Base-by-base conservation (phyloP, 371 early-diverging fungal species). In the Parasitella parasitica region DNA sequence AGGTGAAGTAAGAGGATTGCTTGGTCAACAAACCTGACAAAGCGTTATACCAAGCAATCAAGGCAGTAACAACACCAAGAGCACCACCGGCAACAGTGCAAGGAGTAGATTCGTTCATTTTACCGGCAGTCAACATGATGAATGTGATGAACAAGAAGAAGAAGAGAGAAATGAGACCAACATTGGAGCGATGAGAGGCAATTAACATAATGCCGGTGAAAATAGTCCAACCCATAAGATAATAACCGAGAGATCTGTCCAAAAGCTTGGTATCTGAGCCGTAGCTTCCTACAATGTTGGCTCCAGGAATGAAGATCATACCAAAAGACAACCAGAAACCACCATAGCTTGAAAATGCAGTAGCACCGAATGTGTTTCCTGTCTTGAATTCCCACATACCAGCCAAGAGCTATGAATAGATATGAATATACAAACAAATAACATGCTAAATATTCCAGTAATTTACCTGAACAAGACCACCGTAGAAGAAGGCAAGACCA, bases 341-440 rank as follows among this genome's bases (percentile, higher is more conserved):
- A 63, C 89, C 92, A 65, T 84, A 89, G 20, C 85, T 82, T 9
- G 85, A 80, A 74, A 92, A 92, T 8, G 89, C 91, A n/a, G 91
- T 91, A 27, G 89, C 92, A 59, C 91, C 92, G 71, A 91, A 90
- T n/a, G 88, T 89, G 67, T 89, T 90, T 56, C 86, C 85, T 27
- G 78, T 73, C 50, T 78, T 81, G 70, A 88, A 89, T 72, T 90
- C 89, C 88, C 87, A 89, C 89, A 91, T 88, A 48, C 91, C 91
- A 59, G 90, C 89, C 18, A 81, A 70, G 49, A 87, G 75, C 76
- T 86, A 80, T 38, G 9, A 32, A 56, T 41, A 41, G 30, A 50
- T 9, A 16, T 46, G n/a, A 38, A 38, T 26, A 49, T 46, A 57
- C 37, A 49, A 52, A 38, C 34, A 41, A 16, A 32, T 20, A 56